Base-by-base conservation (phyloP, 257 asterid genomes). In the Jacaranda mimosifolia region DNA sequence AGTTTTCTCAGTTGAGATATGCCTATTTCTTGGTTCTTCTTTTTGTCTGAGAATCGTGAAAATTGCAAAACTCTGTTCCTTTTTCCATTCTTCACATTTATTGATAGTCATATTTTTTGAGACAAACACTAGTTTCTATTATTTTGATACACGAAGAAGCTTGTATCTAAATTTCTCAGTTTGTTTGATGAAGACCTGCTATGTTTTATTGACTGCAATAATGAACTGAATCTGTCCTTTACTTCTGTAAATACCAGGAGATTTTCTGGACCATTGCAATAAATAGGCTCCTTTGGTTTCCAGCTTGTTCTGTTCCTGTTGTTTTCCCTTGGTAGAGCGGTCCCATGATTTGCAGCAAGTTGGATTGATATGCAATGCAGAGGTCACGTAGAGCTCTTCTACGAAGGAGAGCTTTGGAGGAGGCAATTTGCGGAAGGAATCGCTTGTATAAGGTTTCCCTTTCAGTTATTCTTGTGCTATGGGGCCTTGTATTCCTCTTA, bases 361-460 rank as follows among this genome's bases (percentile, higher is more conserved):
- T 77, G 80, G 82, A 75, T 89, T 87, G 87, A 95, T 95, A 97
- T 83, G 86, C 89, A 75, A 96, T 96, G 99, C 99, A 93, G 90
- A 90, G 90, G 81, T 91, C 97, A 83, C 92, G 95, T 53, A 90
- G 86, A 86, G 97, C 97, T 96, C 95, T 93, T 93, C 95, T 89
- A 79, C 92, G 89, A 85, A 88, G 95, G 87, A 92, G 96, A 86
- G 94, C 93, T 76, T 85, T 86, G 86, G 86, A 84, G 83, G 87
- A 88, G 77, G 82, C 87, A 13, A 14, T 85, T 53, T 81, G 79
- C 46, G 89, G 95, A 66, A 82, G 85, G 80, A 75, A 72, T 51
- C 85, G 79, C 70, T 83, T 91, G 79, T 91, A 85, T 86, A 91
- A 81, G 81, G 87, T 88, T 70, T 91, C 99, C 46, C 82, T 96